These are phyloP conservation scores for Jacaranda mimosifolia DNA, from an alignment of 257 asterid species.

Conservation along the genomic window DNA sequence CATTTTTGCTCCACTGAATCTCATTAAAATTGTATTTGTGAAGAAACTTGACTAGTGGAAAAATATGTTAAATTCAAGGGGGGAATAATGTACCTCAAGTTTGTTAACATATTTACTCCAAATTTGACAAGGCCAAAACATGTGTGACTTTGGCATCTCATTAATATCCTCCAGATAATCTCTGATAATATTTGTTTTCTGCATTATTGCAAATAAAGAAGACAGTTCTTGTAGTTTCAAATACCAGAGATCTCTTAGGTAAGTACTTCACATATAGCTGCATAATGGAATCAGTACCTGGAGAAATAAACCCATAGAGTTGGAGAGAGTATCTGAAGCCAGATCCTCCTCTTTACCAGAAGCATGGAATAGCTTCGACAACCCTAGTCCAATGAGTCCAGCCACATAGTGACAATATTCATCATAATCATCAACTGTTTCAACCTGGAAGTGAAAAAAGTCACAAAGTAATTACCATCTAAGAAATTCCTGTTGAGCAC, in stretches of 20 bases:
- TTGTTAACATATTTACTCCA: conserved; percentile 94
- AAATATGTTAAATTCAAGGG: neutral
- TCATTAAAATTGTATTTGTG: conserved; percentile 9
- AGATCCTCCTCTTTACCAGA: conserved; percentile 86
- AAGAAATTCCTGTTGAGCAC: conserved; percentile 9
- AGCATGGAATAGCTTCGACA: conserved; percentile 94
- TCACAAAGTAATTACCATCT: neutral
- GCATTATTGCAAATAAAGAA: conserved; percentile 43
- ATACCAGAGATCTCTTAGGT: conserved; percentile 22
- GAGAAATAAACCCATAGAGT: conserved; percentile 97
- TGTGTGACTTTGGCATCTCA: conserved; percentile 94
- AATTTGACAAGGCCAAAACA: conserved; percentile 98
- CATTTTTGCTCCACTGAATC: conserved; percentile 7
- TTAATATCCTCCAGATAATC: conserved; percentile 97
- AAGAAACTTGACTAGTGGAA: conserved; percentile 33
- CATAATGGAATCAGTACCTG: conserved; percentile 64
- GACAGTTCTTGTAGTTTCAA: conserved; percentile 26
- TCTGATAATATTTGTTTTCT: conserved; percentile 95
- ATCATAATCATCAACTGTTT: conserved; percentile 85
- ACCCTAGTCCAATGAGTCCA: conserved; percentile 93
- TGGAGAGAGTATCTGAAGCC: conserved; percentile 77
- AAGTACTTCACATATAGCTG: conserved; percentile 25
- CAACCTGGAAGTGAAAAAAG: conserved; percentile 68
- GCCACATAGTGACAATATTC: conserved; percentile 99
- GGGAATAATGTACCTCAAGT: conserved; percentile 73